Conservation (phyloP, 768 basidiomycete species). For the Agaricus sinodeliciosus region DNA sequence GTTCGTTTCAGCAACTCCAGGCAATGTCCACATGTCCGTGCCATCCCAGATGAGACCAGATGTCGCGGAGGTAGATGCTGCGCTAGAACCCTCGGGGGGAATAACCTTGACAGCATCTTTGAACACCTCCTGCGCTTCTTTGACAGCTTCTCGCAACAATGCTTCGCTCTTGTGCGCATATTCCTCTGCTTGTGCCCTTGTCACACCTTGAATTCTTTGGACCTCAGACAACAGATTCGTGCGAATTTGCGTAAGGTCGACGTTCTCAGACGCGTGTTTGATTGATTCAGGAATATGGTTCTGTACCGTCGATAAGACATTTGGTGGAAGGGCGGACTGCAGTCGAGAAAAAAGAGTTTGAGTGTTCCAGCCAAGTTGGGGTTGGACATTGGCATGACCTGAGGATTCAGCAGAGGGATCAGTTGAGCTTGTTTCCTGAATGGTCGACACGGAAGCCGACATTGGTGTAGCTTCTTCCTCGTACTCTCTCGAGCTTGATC, state of each 20-base stretch:
- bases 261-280: constrained; percentile 51
- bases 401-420: neutral
- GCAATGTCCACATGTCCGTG: constrained; percentile 80
- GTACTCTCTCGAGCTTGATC: neutral
- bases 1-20: constrained; percentile 24
- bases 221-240: constrained; percentile 58
- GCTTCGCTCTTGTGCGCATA: constrained; percentile 73
- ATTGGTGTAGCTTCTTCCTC: constrained; percentile 4
- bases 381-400: neutral
- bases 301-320: constrained; percentile 62
- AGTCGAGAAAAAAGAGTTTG: constrained; percentile 60
- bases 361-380: constrained; percentile 21
- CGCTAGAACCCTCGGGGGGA: constrained; percentile 57
- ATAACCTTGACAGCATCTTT: constrained; percentile 90
- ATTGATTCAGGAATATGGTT: constrained; percentile 62
- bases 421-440: neutral
- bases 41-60: constrained; percentile 73
- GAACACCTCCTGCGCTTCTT: constrained; percentile 75
- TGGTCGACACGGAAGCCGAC: constrained; percentile 12
- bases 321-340: constrained; percentile 70
- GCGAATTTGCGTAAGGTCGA: constrained; percentile 67
- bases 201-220: constrained; percentile 69
- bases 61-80: constrained; percentile 16
- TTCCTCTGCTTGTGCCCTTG: constrained; percentile 74
- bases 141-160: constrained; percentile 60